Evolutionary conservation across 2,329 filamentous ascomycete species (phyloP).

Genomic region (Claviceps purpurea): DNA sequence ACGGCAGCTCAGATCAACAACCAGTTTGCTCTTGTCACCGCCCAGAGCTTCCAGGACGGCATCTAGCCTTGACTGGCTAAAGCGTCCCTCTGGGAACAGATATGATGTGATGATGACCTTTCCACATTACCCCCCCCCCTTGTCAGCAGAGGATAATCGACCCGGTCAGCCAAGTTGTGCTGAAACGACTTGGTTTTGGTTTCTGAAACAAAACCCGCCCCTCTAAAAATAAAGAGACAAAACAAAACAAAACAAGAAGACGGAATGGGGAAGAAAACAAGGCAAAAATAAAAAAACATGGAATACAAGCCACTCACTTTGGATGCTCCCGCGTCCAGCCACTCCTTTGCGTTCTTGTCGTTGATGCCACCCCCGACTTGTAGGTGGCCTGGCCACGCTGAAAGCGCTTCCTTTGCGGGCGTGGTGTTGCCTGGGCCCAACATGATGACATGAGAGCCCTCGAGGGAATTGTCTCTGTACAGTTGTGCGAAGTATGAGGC

Average conservation of each 20-base stretch:
- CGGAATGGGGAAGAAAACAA: not conserved
- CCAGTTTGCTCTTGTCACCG: slow-evolving; percentile 65
- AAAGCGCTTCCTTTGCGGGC: slow-evolving; percentile 64
- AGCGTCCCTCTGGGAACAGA: slow-evolving; percentile 73
- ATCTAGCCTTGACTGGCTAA: slow-evolving; percentile 64
- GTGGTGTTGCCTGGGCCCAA: slow-evolving; percentile 76
- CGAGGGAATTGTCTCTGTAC: slow-evolving; percentile 61
- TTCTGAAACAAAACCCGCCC: not conserved
- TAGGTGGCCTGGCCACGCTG: slow-evolving; percentile 64
- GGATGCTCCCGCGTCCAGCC: slow-evolving; percentile 79
- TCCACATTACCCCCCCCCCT: not conserved
- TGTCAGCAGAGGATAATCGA: not conserved
- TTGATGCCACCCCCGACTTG: slow-evolving; percentile 93
- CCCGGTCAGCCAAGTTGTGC: not conserved
- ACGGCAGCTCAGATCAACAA: slow-evolving; percentile 90
- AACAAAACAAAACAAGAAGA: not conserved
- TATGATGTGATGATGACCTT: slow-evolving; percentile 96
- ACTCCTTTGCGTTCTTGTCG: slow-evolving; percentile 67
- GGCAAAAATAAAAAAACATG: not conserved
- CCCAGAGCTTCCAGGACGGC: slow-evolving; percentile 60
- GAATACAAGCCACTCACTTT: slow-evolving; percentile 44
- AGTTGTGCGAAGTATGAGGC: slow-evolving; percentile 68
- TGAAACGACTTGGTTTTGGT: not conserved
- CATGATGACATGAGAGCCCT: slow-evolving; percentile 91
- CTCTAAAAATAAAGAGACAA: not conserved